A percentile compares a stretch with the other conserved stretches of the same genome.
Evolutionary conservation across 2,329 filamentous ascomycete species (phyloP).

Genomic region (Pleomassaria siparia): DNA sequence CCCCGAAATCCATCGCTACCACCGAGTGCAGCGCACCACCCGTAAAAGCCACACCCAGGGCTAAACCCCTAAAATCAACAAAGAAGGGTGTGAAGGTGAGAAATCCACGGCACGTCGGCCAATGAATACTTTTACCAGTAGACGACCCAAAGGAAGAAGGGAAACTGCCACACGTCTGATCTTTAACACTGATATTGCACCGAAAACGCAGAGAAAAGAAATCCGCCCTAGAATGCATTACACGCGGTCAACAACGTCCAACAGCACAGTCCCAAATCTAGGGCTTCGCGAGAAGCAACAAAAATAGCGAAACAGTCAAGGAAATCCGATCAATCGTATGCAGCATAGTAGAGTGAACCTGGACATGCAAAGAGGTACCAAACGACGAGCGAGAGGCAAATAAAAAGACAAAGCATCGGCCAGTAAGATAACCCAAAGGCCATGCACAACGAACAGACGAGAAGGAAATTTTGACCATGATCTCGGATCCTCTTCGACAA

Average conservation of each 20-base stretch:
- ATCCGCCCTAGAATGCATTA: constrained; percentile 1
- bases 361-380: constrained; percentile 4
- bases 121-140: neutral
- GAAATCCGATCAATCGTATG: neutral
- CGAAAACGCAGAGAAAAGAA: neutral
- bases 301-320: neutral
- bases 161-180: neutral
- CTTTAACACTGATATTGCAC: neutral
- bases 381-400: neutral
- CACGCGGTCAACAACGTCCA: neutral
- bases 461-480: neutral
- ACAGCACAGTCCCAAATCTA: neutral
- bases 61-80: neutral
- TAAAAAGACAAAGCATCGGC: neutral
- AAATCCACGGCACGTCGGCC: neutral
- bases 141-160: neutral
- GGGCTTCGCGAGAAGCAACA: neutral
- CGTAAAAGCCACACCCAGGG: neutral
- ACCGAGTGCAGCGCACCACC: neutral
- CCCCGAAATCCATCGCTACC: neutral
- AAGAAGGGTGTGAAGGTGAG: neutral
- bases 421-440: constrained; percentile 4
- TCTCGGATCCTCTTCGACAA: neutral
- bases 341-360: neutral
- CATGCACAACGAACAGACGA: neutral